phyloP scores from a whole-genome alignment of 768 basidiomycete genomes.

The Trametes coccinea region DNA sequence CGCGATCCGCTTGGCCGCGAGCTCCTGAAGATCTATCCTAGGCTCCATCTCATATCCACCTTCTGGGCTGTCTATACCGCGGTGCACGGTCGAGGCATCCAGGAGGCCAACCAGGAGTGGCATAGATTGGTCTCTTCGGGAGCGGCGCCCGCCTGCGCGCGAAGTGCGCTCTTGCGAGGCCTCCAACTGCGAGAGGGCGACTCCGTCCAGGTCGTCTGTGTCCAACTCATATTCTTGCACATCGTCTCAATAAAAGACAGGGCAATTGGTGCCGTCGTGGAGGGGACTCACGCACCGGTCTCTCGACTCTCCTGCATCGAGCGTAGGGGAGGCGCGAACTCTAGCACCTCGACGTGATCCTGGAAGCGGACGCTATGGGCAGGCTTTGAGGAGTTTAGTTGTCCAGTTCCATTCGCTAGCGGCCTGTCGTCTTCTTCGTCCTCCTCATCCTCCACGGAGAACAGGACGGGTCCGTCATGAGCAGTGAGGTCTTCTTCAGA shows the following conservation, averaged over 20 bases:
- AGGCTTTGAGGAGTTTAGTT: conserved; percentile 30
- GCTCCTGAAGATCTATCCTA: conserved; percentile 66
- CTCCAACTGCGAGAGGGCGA: conserved; percentile 33
- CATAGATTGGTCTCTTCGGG: conserved; percentile 54
- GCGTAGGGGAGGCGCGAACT: conserved; percentile 66
- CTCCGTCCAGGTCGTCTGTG: conserved; percentile 75
- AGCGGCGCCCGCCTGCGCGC: conserved; percentile 30
- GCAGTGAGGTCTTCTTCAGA: conserved; percentile 44
- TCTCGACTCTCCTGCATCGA: conserved; percentile 80
- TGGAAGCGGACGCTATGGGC: conserved; percentile 56
- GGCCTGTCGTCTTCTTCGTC: conserved; percentile 47
- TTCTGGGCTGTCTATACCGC: conserved; percentile 54
- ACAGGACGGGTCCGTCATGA: conserved; percentile 42
- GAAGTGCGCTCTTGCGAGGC: conserved; percentile 33
- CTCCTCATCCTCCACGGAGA: conserved; percentile 51
- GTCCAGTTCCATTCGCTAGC: conserved; percentile 20
- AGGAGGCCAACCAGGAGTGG: conserved; percentile 81
- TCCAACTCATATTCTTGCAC: conserved; percentile 79
- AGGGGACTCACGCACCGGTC: conserved; percentile 59
- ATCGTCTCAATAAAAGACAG: not conserved
- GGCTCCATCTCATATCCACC: conserved; percentile 28
- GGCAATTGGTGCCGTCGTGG: not conserved
- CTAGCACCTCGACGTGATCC: conserved; percentile 68
- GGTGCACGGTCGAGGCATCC: conserved; percentile 57
- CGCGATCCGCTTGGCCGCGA: conserved; percentile 62